Conservation (phyloP, 2,329 filamentous ascomycete genomes). For the Alternaria novae-zelandiae region DNA sequence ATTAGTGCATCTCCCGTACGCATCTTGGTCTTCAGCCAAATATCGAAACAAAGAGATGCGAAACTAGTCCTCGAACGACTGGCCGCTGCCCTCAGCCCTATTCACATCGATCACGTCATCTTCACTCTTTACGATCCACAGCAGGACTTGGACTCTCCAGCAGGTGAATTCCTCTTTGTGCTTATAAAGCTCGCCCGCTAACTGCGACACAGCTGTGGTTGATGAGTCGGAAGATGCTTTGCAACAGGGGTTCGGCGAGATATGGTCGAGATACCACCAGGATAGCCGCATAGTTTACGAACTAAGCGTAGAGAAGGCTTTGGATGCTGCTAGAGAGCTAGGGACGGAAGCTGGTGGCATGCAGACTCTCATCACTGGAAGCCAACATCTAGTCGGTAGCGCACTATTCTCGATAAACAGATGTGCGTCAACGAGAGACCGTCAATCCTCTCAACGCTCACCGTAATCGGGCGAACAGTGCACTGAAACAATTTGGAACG, state of each 20-base stretch:
- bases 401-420: too few relatives aligned
- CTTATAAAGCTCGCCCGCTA: neutral
- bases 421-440: too few relatives aligned
- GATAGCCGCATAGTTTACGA: conserved; percentile 1
- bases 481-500: too few relatives aligned
- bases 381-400: too few relatives aligned
- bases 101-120: conserved; percentile 3
- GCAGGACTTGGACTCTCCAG: conserved; percentile 1
- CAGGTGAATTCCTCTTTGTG: neutral
- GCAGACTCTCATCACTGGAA: too few relatives aligned
- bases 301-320: neutral
- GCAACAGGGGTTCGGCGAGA: neutral
- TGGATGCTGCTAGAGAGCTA: conserved; percentile 1
- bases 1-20: neutral
- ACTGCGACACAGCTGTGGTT: neutral
- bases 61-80: neutral
- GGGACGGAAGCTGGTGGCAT: neutral
- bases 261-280: neutral
- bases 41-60: conserved; percentile 1
- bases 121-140: neutral
- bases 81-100: neutral
- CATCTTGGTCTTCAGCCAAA: conserved; percentile 5
- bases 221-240: neutral
- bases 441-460: too few relatives aligned
- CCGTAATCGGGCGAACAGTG: too few relatives aligned